Percentiles rank a stretch among this genome's conserved stretches.
These are phyloP conservation scores for Phytopythium kandeliae DNA, from an alignment of 352 stramenopile genomes.

Conservation along the genomic window DNA sequence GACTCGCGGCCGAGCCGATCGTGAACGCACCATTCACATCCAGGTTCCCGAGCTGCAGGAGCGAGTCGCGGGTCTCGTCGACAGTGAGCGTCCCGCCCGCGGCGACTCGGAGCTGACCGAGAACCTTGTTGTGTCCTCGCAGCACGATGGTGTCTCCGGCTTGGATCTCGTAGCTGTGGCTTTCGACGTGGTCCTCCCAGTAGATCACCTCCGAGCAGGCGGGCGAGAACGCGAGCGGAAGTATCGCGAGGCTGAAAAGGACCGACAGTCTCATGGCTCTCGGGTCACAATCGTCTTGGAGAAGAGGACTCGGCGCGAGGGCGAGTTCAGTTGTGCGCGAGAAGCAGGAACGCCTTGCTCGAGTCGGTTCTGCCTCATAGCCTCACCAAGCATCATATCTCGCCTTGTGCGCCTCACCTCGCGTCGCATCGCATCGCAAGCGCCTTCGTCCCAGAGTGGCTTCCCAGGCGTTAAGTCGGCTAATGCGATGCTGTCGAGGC, in stretches of 20 bases:
- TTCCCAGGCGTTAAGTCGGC: too few relatives aligned
- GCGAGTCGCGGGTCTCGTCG: constrained; percentile 13
- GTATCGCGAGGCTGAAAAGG: background rate
- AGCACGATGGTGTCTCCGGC: constrained; percentile 20
- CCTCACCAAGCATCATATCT: too few relatives aligned
- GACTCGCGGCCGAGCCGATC: constrained; percentile 17
- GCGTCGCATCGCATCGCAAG: too few relatives aligned
- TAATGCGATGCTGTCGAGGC: background rate
- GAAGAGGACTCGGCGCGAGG: background rate
- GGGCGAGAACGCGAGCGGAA: background rate
- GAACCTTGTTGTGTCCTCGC: constrained; percentile 18
- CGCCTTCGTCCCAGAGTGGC: too few relatives aligned
- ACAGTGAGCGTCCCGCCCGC: constrained; percentile 13
- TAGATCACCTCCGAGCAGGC: constrained; percentile 6
- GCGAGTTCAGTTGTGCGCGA: background rate
- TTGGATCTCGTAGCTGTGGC: constrained; percentile 12
- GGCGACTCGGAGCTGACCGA: constrained; percentile 16
- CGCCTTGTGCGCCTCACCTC: too few relatives aligned
- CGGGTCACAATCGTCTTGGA: background rate
- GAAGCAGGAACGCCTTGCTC: background rate
- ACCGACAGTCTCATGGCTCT: background rate
- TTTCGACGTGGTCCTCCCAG: constrained; percentile 24
- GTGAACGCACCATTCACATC: constrained; percentile 23
- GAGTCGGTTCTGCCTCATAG: too few relatives aligned
- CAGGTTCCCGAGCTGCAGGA: constrained; percentile 19